Percentiles rank a stretch among this genome's conserved stretches.
These are phyloP conservation scores for Turritis glabra DNA, from an alignment of 345 rosid species.

Conservation along the genomic window DNA sequence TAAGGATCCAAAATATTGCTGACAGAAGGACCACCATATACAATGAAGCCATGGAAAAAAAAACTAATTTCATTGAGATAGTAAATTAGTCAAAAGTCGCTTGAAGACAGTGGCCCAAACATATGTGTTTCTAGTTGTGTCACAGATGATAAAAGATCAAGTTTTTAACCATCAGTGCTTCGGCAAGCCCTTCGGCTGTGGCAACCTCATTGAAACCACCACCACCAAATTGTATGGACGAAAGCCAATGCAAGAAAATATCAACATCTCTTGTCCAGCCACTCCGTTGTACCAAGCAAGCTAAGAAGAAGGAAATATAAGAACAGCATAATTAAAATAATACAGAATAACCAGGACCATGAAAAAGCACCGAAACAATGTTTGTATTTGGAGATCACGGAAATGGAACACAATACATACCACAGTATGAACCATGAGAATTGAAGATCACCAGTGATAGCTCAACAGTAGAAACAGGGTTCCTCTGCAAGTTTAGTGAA, in stretches of 20 bases:
- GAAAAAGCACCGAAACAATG: constrained; percentile 13
- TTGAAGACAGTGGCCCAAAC: neutral
- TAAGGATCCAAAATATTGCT: constrained; percentile 4
- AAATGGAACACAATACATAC: constrained; percentile 41
- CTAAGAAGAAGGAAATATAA: constrained; percentile 44
- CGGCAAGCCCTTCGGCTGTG: constrained; percentile 96
- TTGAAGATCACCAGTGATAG: constrained; percentile 74
- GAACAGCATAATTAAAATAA: neutral
- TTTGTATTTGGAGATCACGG: constrained; percentile 10
- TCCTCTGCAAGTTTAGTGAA: constrained; percentile 53
- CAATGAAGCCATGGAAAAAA: neutral
- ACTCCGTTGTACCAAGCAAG: constrained; percentile 86
- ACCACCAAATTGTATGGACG: constrained; percentile 73
- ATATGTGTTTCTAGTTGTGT: constrained; percentile 3
- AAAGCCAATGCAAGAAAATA: constrained; percentile 78
- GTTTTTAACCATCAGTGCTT: constrained; percentile 80
- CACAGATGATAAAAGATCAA: constrained; percentile 20
- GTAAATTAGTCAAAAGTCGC: constrained; percentile 11
- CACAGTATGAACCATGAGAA: constrained; percentile 75
- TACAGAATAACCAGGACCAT: neutral
- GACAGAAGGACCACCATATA: constrained; percentile 19
- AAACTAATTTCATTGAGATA: neutral
- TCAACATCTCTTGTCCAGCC: constrained; percentile 95
- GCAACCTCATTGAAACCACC: constrained; percentile 96
- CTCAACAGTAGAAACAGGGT: constrained; percentile 58